Percentiles rank a stretch among this genome's conserved stretches.
phyloP scores from a whole-genome alignment of 2,329 filamentous ascomycete species.

The Aspergillus aculeatinus region DNA sequence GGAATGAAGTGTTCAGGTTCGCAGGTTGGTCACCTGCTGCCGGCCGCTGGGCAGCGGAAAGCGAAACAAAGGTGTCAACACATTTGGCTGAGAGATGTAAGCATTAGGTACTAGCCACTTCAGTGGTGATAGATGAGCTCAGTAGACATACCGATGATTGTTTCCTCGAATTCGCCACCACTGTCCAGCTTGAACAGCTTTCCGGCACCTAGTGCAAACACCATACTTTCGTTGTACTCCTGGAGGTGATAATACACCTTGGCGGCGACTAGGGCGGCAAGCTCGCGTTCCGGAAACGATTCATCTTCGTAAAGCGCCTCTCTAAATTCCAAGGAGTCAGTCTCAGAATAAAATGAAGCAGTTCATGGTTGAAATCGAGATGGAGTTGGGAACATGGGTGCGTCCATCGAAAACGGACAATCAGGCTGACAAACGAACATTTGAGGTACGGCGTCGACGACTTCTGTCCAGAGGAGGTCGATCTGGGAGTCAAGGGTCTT shows the following conservation, averaged over 20 bases:
- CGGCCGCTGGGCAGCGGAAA: constrained; percentile 61
- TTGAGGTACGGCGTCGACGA: constrained; percentile 85
- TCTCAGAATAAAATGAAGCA: background rate
- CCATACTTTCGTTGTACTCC: constrained; percentile 99
- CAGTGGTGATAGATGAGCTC: background rate
- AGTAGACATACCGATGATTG: constrained; percentile 70
- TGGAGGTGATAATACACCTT: constrained; percentile 99
- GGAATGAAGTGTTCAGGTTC: constrained; percentile 79
- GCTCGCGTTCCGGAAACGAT: constrained; percentile 85
- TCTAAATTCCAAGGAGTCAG: constrained; percentile 50
- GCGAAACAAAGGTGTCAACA: constrained; percentile 92
- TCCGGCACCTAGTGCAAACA: constrained; percentile 90
- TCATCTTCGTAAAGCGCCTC: constrained; percentile 98
- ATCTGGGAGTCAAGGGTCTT: constrained; percentile 96
- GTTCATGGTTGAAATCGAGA: background rate
- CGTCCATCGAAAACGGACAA: background rate
- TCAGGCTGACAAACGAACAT: constrained; percentile 65
- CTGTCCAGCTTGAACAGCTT: constrained; percentile 92
- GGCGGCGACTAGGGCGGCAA: constrained; percentile 89
- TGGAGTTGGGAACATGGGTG: background rate
- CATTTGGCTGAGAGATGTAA: constrained; percentile 67
- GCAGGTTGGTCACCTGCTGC: constrained; percentile 55
- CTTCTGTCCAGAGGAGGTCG: constrained; percentile 95
- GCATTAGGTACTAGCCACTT: constrained; percentile 1
- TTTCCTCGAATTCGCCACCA: constrained; percentile 95